Conservation (phyloP, 2,329 filamentous ascomycete species). For the Fusarium liriodendri region DNA sequence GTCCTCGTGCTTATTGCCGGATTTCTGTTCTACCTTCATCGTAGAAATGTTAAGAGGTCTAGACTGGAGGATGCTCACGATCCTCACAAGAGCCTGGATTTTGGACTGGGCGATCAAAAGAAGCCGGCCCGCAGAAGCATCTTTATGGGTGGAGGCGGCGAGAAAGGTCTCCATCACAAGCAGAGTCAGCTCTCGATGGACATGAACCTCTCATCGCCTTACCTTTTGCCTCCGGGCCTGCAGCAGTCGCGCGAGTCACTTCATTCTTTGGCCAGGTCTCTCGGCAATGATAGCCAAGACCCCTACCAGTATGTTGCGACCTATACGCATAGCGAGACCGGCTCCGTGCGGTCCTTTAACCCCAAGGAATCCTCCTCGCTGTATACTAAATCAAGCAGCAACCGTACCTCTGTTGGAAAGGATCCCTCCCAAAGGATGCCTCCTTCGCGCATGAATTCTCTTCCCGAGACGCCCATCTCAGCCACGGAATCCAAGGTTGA, state of each 20-base stretch:
- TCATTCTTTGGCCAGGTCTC: slow-evolving; percentile 82
- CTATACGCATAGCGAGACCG: slow-evolving; percentile 68
- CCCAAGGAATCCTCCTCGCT: slow-evolving; percentile 57
- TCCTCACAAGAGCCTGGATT: slow-evolving; percentile 91
- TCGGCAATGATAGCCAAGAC: slow-evolving; percentile 81
- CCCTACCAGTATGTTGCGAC: slow-evolving; percentile 77
- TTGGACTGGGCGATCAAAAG: slow-evolving; percentile 74
- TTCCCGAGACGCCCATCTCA: slow-evolving; percentile 54
- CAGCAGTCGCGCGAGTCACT: slow-evolving; percentile 87
- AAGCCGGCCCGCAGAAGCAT: slow-evolving; percentile 49
- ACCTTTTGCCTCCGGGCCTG: slow-evolving; percentile 87
- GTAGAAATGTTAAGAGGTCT: slow-evolving; percentile 78
- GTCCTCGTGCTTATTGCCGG: slow-evolving; percentile 75
- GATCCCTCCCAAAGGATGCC: slow-evolving; percentile 44
- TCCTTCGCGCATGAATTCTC: slow-evolving; percentile 54
- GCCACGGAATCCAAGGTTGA: slow-evolving; percentile 48
- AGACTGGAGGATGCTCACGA: slow-evolving; percentile 84
- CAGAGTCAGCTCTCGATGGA: slow-evolving; percentile 74
- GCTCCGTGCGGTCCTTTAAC: slow-evolving; percentile 65
- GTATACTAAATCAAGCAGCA: slow-evolving; percentile 57
- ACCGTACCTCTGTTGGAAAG: slow-evolving; percentile 45
- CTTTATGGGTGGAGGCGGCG: slow-evolving; percentile 61
- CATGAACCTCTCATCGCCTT: slow-evolving; percentile 84
- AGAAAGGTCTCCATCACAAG: slow-evolving; percentile 61
- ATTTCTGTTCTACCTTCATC: slow-evolving; percentile 81